Evolutionary conservation across 2,329 filamentous ascomycete species (phyloP), one percentile per base, ranked within the genome.

Genomic region (Diaporthe sp.): DNA sequence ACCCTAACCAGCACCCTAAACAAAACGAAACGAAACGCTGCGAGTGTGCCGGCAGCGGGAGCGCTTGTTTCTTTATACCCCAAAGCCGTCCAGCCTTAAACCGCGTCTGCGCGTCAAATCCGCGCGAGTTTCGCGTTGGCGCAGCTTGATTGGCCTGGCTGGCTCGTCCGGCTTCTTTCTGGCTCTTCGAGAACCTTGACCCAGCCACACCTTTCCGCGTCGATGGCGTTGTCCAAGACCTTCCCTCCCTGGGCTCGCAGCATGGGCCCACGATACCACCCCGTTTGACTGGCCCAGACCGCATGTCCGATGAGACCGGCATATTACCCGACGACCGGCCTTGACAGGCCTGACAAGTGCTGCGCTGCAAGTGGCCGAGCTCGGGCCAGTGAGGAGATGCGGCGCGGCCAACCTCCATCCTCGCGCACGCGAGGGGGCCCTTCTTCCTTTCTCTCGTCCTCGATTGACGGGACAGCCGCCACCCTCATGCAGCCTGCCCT

Each of bases 241-340:
- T 51, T 39, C 53, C 39, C 69, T 74, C 74, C 57, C 15, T 49
- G 70, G 31, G 17, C 58, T 55, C 46, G 46, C 71, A 73, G 58
- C 71, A 73, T 62, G 53, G 37, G 28, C 62, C 71, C 71, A 65
- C 53, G 65, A 51, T 42, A 17, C 25, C 25, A 46, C 57, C 28
- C 28, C 46, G 55, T 68, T 65, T 75, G 75, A 76, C 75, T 76
- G 75, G 75, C 57, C 73, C 69, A 76, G 75, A 76, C 73, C 69
- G 73, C 75, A 75, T 70, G 71, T 57, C 61, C 69, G 73, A 62
- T 75, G 75, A 75, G 69, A 76, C 75, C 69, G 68, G 75, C 75
- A 55, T 59, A 58, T 57, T 49, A 55, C 62, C 75, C 72, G 68
- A 69, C 51, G n/a, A 74, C 68, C 75, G 61, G 75, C 44, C 69